A percentile compares a stretch with the other conserved stretches of the same genome.
Evolutionary conservation across 768 basidiomycete species (phyloP).

Genomic region (Phlebiopsis flavidoalba): DNA sequence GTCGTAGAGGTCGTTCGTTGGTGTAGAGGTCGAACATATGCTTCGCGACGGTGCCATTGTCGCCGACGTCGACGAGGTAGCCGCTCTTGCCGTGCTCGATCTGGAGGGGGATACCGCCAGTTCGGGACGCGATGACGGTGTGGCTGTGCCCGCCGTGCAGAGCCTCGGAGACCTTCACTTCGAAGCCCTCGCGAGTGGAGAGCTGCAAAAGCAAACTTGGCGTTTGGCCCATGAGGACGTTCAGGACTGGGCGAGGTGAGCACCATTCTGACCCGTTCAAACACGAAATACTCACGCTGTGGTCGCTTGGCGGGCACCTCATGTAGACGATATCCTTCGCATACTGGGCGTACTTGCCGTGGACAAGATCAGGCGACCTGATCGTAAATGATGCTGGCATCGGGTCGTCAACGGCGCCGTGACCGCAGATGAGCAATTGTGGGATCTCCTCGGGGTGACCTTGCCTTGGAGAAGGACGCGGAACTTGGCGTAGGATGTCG

Average conservation of each 20-base stretch:
- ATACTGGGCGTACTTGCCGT: conserved; percentile 32
- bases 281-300: conserved; percentile 47
- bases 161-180: conserved; percentile 96
- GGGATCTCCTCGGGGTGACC: conserved; percentile 51
- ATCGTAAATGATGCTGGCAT: conserved; percentile 90
- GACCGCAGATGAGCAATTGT: conserved; percentile 81
- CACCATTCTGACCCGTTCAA: not conserved
- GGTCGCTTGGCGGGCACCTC: conserved; percentile 81
- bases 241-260: conserved; percentile 52
- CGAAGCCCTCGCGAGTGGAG: conserved; percentile 92
- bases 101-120: conserved; percentile 94
- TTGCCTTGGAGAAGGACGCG: conserved; percentile 53
- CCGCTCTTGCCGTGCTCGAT: conserved; percentile 86
- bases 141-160: conserved; percentile 71
- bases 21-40: conserved; percentile 76
- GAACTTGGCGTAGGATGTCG: conserved; percentile 84
- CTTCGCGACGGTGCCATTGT: conserved; percentile 69
- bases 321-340: conserved; percentile 38
- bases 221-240: conserved; percentile 85
- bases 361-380: conserved; percentile 61
- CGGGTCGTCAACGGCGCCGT: conserved; percentile 92
- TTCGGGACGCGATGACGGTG: conserved; percentile 77
- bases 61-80: conserved; percentile 73
- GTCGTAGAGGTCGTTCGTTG: conserved; percentile 55
- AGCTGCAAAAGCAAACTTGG: conserved; percentile 89